A percentile compares a stretch with the other conserved stretches of the same genome.
phyloP scores from a whole-genome alignment of 192 early-diverging fungal genomes.

The Coemansia sp. region DNA sequence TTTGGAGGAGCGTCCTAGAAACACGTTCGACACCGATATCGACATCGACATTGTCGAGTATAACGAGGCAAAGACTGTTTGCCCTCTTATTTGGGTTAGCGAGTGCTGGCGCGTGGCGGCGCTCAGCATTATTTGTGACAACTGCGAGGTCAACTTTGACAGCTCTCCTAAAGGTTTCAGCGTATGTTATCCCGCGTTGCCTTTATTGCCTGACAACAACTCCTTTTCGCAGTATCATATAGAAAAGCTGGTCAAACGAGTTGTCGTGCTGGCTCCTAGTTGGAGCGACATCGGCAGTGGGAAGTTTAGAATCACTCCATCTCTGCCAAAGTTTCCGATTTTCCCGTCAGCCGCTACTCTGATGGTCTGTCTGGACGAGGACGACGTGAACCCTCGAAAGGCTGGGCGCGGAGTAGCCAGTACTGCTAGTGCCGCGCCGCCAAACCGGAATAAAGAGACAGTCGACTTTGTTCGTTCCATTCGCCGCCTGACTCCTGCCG shows the following conservation, averaged over 20 bases:
- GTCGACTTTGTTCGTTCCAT: not conserved
- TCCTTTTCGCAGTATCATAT: not conserved
- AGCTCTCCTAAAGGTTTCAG: not conserved
- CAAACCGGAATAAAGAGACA: not conserved
- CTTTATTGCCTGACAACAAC: not conserved
- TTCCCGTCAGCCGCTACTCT: not conserved
- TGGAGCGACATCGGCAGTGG: not conserved
- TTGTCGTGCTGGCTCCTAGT: not conserved
- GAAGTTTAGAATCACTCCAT: not conserved
- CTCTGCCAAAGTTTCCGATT: not conserved
- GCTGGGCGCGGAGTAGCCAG: not conserved
- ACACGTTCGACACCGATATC: not conserved
- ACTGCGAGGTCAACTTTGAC: not conserved
- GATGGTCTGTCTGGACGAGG: not conserved
- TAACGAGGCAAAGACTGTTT: not conserved
- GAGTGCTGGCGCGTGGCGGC: not conserved
- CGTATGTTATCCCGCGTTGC: not conserved
- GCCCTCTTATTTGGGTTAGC: not conserved
- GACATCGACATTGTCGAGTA: not conserved
- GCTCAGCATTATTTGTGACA: not conserved
- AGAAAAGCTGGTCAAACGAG: not conserved
- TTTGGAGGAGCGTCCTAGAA: not conserved
- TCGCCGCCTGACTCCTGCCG: not conserved
- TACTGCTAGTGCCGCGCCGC: not conserved
- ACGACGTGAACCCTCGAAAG: not conserved